Evolutionary conservation across 2,329 filamentous ascomycete genomes (phyloP).

Genomic region (Endocalyx cinctus): DNA sequence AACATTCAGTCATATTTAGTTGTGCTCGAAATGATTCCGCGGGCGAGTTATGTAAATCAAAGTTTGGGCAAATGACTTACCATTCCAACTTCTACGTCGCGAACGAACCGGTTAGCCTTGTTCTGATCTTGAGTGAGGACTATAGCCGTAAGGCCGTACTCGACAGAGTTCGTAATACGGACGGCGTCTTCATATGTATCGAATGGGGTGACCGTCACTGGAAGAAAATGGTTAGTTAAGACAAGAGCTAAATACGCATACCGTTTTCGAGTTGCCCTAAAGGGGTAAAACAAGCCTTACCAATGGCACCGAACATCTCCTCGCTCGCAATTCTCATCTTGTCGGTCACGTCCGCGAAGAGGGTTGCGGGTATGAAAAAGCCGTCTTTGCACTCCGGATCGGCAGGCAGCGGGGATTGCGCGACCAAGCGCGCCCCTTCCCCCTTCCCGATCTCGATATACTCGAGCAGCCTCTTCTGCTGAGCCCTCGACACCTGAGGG

Average conservation of each 20-base stretch:
- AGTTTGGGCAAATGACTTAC: no score
- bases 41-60: no score
- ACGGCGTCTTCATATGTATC: constrained; percentile 33
- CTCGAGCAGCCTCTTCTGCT: constrained; percentile 81
- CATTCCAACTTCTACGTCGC: constrained; percentile 54
- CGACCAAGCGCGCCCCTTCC: constrained; percentile 56
- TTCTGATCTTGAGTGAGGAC: constrained; percentile 54
- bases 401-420: constrained; percentile 51
- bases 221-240: constrained; percentile 70
- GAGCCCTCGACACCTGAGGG: constrained; percentile 73
- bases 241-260: no score
- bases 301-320: constrained; percentile 69
- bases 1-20: background rate
- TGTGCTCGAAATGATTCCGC: background rate
- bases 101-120: constrained; percentile 38
- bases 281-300: no score
- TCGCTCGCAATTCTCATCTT: constrained; percentile 88
- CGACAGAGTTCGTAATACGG: constrained; percentile 38
- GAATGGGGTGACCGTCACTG: constrained; percentile 32
- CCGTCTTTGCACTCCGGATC: constrained; percentile 61
- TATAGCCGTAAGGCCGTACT: constrained; percentile 53
- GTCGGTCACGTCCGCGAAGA: constrained; percentile 73
- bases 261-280: no score
- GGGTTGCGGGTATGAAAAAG: constrained; percentile 85
- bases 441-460: constrained; percentile 63